phyloP scores from a whole-genome alignment of 2,329 filamentous ascomycete species.

The Trichoderma simmonsii region DNA sequence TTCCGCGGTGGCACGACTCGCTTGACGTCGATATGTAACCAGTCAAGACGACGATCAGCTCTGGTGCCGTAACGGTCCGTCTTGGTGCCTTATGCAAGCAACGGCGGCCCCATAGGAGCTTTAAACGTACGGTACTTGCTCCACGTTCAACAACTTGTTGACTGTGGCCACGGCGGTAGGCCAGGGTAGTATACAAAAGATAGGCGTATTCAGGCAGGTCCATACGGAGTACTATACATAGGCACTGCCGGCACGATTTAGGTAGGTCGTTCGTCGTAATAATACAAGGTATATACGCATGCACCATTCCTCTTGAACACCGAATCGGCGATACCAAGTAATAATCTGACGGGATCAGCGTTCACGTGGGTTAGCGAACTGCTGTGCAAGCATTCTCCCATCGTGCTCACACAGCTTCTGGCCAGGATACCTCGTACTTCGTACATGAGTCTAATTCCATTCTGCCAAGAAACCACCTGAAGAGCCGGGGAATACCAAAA shows the following conservation, averaged over 20 bases:
- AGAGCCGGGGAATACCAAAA: not conserved
- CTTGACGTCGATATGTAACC: not conserved
- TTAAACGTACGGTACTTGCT: not conserved
- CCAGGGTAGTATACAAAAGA: not conserved
- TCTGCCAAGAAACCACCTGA: not conserved
- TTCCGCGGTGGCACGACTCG: conserved; percentile 4
- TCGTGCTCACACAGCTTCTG: not conserved
- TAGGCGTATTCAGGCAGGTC: not conserved
- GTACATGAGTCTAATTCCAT: not conserved
- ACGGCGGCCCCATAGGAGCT: not conserved
- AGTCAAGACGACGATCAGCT: not conserved
- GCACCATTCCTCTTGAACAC: not conserved
- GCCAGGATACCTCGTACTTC: not conserved
- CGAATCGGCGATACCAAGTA: not conserved
- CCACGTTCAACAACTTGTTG: not conserved
- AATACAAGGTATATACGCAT: not conserved
- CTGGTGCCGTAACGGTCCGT: not conserved
- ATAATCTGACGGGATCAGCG: conserved; percentile 5
- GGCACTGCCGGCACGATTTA: not conserved
- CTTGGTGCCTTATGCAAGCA: conserved; percentile 4
- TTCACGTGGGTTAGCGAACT: conserved; percentile 1
- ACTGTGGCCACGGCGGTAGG: not conserved
- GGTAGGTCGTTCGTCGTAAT: not conserved
- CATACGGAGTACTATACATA: not conserved
- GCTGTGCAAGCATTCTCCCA: not conserved